Conservation (phyloP, 2,329 filamentous ascomycete species). For the Paecilomyces sp. region DNA sequence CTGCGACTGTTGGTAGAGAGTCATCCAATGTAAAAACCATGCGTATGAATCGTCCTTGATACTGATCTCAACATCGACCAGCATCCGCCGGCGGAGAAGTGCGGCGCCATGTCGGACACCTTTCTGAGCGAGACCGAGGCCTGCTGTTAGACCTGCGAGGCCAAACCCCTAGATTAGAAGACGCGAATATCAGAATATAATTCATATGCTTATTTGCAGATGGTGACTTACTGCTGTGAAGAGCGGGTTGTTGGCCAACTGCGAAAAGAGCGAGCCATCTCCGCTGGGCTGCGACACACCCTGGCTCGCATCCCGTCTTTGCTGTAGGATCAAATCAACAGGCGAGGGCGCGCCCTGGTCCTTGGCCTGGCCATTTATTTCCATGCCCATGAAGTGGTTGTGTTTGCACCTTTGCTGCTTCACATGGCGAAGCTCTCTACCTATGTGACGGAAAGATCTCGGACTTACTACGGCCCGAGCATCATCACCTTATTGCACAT, state of each 20-base stretch:
- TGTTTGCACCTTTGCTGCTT: neutral
- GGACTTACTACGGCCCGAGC: slow-evolving; percentile 25
- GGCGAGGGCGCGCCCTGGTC: slow-evolving; percentile 21
- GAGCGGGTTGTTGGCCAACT: slow-evolving; percentile 42
- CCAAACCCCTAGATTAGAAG: slow-evolving; percentile 61
- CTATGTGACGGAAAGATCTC: slow-evolving; percentile 14
- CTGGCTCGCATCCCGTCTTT: slow-evolving; percentile 23
- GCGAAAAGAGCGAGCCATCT: slow-evolving; percentile 36
- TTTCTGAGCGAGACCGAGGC: slow-evolving; percentile 71
- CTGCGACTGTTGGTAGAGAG: slow-evolving; percentile 64
- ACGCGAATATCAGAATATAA: neutral
- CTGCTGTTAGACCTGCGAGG: slow-evolving; percentile 80
- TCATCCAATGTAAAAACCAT: slow-evolving; percentile 94
- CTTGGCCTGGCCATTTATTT: slow-evolving; percentile 25
- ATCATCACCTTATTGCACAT: neutral
- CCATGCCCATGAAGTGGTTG: slow-evolving; percentile 23
- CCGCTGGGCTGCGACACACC: slow-evolving; percentile 19
- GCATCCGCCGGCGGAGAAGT: slow-evolving; percentile 72
- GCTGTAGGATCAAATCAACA: slow-evolving; percentile 29
- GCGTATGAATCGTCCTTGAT: slow-evolving; percentile 88
- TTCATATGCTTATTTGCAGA: neutral
- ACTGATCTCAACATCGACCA: slow-evolving; percentile 94
- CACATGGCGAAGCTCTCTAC: neutral
- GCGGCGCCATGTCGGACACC: slow-evolving; percentile 65
- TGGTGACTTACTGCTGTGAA: slow-evolving; percentile 40